Conservation (phyloP, 129 eudicot genomes). For the Saussurea involucrata region DNA sequence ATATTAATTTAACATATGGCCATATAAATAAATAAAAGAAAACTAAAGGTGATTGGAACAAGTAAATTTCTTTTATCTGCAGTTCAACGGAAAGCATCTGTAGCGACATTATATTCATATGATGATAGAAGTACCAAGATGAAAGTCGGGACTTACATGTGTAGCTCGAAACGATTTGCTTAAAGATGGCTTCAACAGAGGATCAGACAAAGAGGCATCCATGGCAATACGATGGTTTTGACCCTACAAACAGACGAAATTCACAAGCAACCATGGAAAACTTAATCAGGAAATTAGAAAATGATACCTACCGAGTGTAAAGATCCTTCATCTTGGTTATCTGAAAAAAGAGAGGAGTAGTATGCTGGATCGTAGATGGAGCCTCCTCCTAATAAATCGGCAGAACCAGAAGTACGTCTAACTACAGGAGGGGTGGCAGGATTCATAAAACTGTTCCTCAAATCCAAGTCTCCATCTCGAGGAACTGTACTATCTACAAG, state of each 20-base stretch:
- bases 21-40: too few relatives aligned
- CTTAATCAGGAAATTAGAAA: not conserved
- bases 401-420: constrained; percentile 57
- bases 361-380: constrained; percentile 74
- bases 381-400: constrained; percentile 67
- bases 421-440: constrained; percentile 71
- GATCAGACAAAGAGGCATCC: constrained; percentile 43
- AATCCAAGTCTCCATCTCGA: constrained; percentile 75
- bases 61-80: too few relatives aligned
- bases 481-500: constrained; percentile 51
- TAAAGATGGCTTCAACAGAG: constrained; percentile 39
- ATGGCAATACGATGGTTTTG: constrained; percentile 39
- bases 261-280: constrained; percentile 16
- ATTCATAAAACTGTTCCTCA: constrained; percentile 77
- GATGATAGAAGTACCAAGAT: not conserved
- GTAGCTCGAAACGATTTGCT: constrained; percentile 45
- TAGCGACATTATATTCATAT: constrained; percentile 4
- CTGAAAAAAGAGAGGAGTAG: constrained; percentile 77
- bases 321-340: constrained; percentile 45
- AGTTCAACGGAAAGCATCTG: not conserved
- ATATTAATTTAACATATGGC: too few relatives aligned
- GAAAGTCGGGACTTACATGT: constrained; percentile 39
- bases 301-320: constrained; percentile 42
- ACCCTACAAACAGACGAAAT: constrained; percentile 36
- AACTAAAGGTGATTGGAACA: too few relatives aligned